Evolutionary conservation across 2,329 filamentous ascomycete genomes (phyloP), one percentile per base, ranked within the genome.

Genomic region (Zalaria obscura): DNA sequence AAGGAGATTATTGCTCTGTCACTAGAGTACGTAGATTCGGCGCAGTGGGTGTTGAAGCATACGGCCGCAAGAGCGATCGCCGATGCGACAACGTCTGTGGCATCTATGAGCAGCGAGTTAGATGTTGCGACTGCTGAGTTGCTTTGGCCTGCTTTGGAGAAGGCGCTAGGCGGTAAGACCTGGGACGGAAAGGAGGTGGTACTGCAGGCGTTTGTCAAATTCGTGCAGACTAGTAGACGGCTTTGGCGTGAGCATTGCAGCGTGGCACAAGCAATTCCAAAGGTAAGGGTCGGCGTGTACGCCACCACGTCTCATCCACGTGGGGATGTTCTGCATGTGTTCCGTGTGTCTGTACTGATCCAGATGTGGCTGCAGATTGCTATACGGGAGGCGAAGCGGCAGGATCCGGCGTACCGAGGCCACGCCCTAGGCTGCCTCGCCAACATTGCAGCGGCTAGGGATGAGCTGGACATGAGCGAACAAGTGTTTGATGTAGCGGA

Each of bases 141-240:
- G 10, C 67, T 95, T 25, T 98, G 89, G 89, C 84, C 84, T 0
- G 74, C 80, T 2, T 69, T 94, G 38, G 85, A 95, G 48, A 85
- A 82, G 54, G 78, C 84, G 1, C 64, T 96, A 34, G 75, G 77
- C 2, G 77, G 93, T 8, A 96, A 95, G 69, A 94, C 88, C 1
- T 98, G 94, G 70, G 73, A 82, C 1, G 86, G 86, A 25, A 98
- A 98, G 57, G 87, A 95, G 61, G 78, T 77, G 50, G 75, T 98
- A 28, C 68, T 96, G 3, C 72, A 78, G 35, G 80, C 83, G 4
- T 86, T 91, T 58, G 80, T 86, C 3, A 73, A 77, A 44, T 91
- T 96, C 52, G 77, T 83, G 0, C 71, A 76, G 52, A 76, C 78
- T 47, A 75, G 74, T 0, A 72, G 70, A 48, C 60, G 59, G 5